phyloP scores from a whole-genome alignment of 208 protist species.

The Crithidia brevicula region DNA sequence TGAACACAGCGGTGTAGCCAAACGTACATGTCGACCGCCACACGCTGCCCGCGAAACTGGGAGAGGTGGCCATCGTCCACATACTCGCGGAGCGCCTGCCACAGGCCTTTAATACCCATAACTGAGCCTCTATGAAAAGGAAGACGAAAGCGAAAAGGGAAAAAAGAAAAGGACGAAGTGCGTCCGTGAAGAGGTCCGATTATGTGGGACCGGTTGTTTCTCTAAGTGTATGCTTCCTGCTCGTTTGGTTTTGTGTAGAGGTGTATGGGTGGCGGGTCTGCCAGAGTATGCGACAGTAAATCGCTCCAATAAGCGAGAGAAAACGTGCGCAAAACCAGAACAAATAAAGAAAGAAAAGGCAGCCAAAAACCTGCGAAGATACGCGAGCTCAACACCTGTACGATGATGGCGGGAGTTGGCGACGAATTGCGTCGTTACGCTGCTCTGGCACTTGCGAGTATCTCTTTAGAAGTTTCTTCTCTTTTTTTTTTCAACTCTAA shows the following conservation, averaged over 20 bases:
- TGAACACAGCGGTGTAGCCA: slow-evolving; percentile 79
- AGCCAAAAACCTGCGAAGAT: too few relatives aligned
- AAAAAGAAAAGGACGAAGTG: slow-evolving; percentile 3
- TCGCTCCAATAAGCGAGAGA: too few relatives aligned
- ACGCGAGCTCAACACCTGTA: too few relatives aligned
- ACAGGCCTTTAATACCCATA: slow-evolving; percentile 91
- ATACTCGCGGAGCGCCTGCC: slow-evolving; percentile 72
- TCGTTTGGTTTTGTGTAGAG: too few relatives aligned
- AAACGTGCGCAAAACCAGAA: too few relatives aligned
- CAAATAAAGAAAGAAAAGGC: too few relatives aligned
- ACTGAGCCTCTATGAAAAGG: not conserved
- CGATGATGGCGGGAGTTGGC: not conserved
- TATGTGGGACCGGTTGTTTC: not conserved
- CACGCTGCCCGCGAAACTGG: slow-evolving; percentile 74
- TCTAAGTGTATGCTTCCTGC: not conserved
- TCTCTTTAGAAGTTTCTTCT: not conserved
- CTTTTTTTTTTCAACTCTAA: not conserved
- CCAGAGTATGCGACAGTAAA: too few relatives aligned
- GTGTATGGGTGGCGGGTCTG: too few relatives aligned
- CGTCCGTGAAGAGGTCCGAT: not conserved
- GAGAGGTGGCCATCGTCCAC: slow-evolving; percentile 75
- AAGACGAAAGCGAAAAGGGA: slow-evolving; percentile 2
- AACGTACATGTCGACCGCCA: slow-evolving; percentile 92
- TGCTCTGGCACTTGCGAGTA: too few relatives aligned
- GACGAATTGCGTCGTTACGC: too few relatives aligned